Percentiles rank a stretch among this genome's conserved stretches.
Conservation (phyloP, 257 asterid species). For the Orobanche coerulescens region DNA sequence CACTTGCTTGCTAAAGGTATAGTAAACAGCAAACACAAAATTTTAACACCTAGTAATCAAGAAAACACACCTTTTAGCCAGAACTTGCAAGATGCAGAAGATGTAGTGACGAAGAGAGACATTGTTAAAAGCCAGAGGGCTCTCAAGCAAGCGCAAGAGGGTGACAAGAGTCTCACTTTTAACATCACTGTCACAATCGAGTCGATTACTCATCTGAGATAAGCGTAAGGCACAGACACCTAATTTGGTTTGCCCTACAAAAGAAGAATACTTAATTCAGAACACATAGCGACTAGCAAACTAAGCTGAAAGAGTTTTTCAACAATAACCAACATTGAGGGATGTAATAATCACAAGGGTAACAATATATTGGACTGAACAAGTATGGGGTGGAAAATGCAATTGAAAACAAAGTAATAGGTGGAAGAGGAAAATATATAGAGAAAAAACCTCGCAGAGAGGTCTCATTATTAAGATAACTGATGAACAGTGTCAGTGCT, state of each 20-base stretch:
- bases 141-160: slow-evolving; percentile 83
- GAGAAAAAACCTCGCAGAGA: slow-evolving; percentile 66
- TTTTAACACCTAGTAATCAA: slow-evolving; percentile 15
- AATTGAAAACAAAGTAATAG: not conserved
- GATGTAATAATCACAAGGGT: not conserved
- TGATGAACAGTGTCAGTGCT: slow-evolving; percentile 60
- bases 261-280: slow-evolving; percentile 26
- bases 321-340: slow-evolving; percentile 9
- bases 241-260: slow-evolving; percentile 80
- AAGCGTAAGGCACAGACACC: slow-evolving; percentile 76
- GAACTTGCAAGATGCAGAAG: slow-evolving; percentile 94
- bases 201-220: slow-evolving; percentile 60
- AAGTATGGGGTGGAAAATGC: not conserved
- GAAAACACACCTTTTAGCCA: slow-evolving; percentile 63
- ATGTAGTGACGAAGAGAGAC: slow-evolving; percentile 76
- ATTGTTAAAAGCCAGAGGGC: slow-evolving; percentile 90
- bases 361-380: not conserved
- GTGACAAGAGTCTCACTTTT: slow-evolving; percentile 76
- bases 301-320: not conserved
- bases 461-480: slow-evolving; percentile 55
- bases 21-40: slow-evolving; percentile 1
- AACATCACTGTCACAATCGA: slow-evolving; percentile 47
- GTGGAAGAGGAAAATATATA: not conserved
- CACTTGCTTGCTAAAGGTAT: not conserved
- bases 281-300: slow-evolving; percentile 9